phyloP scores from a whole-genome alignment of 345 rosid genomes.

The Euclidium syriacum region DNA sequence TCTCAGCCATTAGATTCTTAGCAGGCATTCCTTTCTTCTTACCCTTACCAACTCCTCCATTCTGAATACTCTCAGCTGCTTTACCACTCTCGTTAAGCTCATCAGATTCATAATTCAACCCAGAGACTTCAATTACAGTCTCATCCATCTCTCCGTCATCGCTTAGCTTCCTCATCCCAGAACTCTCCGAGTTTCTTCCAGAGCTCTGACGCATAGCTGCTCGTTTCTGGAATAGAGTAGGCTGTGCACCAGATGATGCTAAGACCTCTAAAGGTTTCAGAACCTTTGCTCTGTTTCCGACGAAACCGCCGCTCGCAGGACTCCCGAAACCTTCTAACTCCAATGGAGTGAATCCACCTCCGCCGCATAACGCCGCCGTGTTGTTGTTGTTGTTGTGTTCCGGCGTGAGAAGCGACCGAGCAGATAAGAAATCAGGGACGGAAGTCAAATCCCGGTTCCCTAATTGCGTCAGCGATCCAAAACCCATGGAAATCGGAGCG shows the following conservation, averaged over 20 bases:
- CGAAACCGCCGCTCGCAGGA: conserved; percentile 31
- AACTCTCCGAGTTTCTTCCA: conserved; percentile 46
- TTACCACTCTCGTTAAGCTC: conserved; percentile 43
- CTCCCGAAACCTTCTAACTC: conserved; percentile 55
- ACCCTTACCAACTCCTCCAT: conserved; percentile 50
- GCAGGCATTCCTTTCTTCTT: conserved; percentile 94
- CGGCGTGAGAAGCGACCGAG: conserved; percentile 33
- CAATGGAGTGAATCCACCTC: conserved; percentile 30
- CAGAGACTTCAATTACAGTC: conserved; percentile 51
- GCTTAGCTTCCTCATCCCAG: conserved; percentile 36
- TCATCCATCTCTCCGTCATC: conserved; percentile 49
- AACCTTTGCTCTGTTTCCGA: conserved; percentile 35
- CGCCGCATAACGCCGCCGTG: conserved; percentile 8
- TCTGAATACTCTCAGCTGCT: conserved; percentile 46
- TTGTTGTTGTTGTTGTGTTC: conserved; percentile 29
- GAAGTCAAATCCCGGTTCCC: conserved; percentile 40
- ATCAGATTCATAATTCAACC: conserved; percentile 77
- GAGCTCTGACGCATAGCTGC: conserved; percentile 57
- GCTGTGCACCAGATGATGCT: conserved; percentile 52
- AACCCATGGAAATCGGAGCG: conserved; percentile 39
- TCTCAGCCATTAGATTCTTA: conserved; percentile 95
- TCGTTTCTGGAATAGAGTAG: conserved; percentile 79
- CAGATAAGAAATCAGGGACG: conserved; percentile 41
- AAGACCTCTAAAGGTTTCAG: conserved; percentile 56
- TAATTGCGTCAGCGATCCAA: conserved; percentile 33